phyloP scores from a whole-genome alignment of 306 rosid genomes.

The Ormosia emarginata region DNA sequence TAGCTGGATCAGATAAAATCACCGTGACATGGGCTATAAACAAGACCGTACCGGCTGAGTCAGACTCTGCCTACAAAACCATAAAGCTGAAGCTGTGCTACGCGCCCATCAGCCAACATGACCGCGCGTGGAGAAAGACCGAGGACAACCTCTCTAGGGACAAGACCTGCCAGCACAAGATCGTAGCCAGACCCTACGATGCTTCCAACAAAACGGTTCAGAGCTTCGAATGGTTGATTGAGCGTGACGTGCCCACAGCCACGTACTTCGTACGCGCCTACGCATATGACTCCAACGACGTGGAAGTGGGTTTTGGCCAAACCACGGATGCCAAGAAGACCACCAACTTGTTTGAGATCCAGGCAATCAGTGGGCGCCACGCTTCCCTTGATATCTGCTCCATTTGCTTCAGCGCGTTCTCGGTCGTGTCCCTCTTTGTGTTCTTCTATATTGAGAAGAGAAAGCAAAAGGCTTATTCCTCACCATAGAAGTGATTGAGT shows the following conservation, averaged over 20 bases:
- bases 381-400: conserved; percentile 66
- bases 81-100: conserved; percentile 68
- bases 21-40: conserved; percentile 62
- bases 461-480: conserved; percentile 36
- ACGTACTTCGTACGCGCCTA: conserved; percentile 86
- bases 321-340: conserved; percentile 36
- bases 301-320: conserved; percentile 69
- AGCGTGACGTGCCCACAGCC: conserved; percentile 58
- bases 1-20: conserved; percentile 62
- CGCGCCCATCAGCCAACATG: conserved; percentile 76
- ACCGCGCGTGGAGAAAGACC: conserved; percentile 92
- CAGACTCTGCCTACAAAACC: conserved; percentile 63
- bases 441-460: conserved; percentile 72
- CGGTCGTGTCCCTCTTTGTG: conserved; percentile 51
- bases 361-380: conserved; percentile 79
- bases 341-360: conserved; percentile 53
- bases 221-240: conserved; percentile 42
- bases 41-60: conserved; percentile 44
- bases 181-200: conserved; percentile 50
- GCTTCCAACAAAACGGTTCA: conserved; percentile 45
- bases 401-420: conserved; percentile 78
- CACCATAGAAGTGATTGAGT: conserved; percentile 11
- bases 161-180: conserved; percentile 69
- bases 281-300: conserved; percentile 45
- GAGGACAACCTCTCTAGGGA: conserved; percentile 55